phyloP scores from a whole-genome alignment of 768 basidiomycete species.

The Xerocomellus intermedius region DNA sequence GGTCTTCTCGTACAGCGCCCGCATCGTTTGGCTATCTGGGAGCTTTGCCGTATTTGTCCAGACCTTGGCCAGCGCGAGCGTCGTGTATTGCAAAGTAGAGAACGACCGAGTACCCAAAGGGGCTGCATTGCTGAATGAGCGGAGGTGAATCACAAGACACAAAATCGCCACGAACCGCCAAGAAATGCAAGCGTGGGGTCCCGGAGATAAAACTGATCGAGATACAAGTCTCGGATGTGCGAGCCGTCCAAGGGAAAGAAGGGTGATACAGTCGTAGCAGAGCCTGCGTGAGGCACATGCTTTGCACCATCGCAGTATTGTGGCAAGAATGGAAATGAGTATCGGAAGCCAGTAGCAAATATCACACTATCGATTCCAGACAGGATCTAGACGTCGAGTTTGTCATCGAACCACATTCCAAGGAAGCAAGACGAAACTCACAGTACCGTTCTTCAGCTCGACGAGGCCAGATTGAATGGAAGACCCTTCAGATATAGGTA shows the following conservation, averaged over 20 bases:
- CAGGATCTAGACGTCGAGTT: background rate
- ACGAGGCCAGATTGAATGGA: too few relatives aligned
- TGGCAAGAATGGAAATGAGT: slow-evolving; percentile 17
- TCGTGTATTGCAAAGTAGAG: background rate
- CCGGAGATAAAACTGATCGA: slow-evolving; percentile 9
- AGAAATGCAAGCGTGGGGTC: slow-evolving; percentile 17
- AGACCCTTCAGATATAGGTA: too few relatives aligned
- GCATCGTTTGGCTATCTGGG: background rate
- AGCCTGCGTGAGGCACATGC: background rate
- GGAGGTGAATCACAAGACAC: too few relatives aligned
- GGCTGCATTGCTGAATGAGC: background rate
- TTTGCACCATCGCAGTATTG: slow-evolving; percentile 14
- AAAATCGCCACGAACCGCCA: background rate
- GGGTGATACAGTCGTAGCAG: background rate
- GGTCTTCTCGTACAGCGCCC: background rate
- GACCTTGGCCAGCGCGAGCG: slow-evolving; percentile 14
- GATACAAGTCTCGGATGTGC: slow-evolving; percentile 11
- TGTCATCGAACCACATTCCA: too few relatives aligned
- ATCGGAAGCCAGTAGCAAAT: slow-evolving; percentile 11
- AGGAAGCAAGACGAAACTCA: too few relatives aligned
- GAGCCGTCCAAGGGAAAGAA: slow-evolving; percentile 10
- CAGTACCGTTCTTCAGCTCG: too few relatives aligned
- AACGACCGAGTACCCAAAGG: background rate
- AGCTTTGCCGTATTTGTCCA: slow-evolving; percentile 16
- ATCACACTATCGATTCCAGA: slow-evolving; percentile 14